Percentiles rank a stretch among this genome's conserved stretches.
These are phyloP conservation scores for Aureobasidium sp. DNA, from an alignment of 2,329 filamentous ascomycete genomes.

Conservation along the genomic window DNA sequence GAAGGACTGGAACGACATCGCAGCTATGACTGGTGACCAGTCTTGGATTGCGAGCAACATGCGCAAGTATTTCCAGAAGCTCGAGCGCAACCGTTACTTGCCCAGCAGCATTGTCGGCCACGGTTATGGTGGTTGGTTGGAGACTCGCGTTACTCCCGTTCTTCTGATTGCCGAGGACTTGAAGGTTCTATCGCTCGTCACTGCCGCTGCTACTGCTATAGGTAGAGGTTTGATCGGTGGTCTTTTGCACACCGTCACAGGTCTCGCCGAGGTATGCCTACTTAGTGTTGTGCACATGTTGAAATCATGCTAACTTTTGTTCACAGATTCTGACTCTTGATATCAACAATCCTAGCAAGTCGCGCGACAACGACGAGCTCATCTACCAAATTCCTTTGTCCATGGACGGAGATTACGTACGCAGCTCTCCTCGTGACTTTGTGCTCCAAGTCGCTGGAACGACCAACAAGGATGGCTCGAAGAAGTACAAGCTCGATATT, in stretches of 20 bases:
- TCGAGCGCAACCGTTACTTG: conserved; percentile 62
- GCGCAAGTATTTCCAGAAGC: conserved; percentile 59
- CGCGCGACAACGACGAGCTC: conserved; percentile 52
- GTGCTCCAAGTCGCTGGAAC: conserved; percentile 58
- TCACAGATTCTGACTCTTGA: conserved; percentile 50
- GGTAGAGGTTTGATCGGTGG: conserved; percentile 34
- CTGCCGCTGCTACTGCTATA: conserved; percentile 57
- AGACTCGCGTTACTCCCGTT: conserved; percentile 57
- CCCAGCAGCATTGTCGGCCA: conserved; percentile 51
- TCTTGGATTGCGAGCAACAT: conserved; percentile 67
- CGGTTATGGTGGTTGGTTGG: conserved; percentile 65
- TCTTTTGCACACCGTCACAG: conserved; percentile 45
- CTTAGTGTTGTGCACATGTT: fast-evolving
- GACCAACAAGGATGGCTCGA: conserved; percentile 54
- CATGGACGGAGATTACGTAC: conserved; percentile 47
- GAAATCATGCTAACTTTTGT: neutral
- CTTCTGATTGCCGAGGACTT: conserved; percentile 58
- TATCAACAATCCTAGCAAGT: conserved; percentile 35
- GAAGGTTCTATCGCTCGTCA: conserved; percentile 59
- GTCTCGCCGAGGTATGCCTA: conserved; percentile 41
- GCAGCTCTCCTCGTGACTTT: conserved; percentile 63
- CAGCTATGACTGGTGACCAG: conserved; percentile 63
- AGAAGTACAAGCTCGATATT: conserved; percentile 64
- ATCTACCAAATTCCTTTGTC: conserved; percentile 67
- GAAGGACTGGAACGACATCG: conserved; percentile 67